Base-by-base conservation (phyloP, 2,329 filamentous ascomycete genomes). In the Rhinocladiella mackenziei region DNA sequence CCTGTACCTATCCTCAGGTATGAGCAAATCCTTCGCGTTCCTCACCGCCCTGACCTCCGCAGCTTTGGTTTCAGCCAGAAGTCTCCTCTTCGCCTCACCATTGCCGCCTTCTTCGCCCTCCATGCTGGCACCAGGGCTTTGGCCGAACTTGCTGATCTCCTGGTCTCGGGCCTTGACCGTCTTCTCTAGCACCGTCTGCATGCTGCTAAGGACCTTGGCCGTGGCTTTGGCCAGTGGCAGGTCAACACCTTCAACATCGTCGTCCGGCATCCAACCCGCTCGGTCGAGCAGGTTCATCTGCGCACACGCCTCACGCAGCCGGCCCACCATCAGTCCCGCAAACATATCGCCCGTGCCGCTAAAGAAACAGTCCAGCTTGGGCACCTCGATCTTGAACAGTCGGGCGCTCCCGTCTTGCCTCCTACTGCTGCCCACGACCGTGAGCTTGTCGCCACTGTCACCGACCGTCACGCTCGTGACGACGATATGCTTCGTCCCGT, bases 341-440 rank as follows among this genome's bases (percentile, higher is more conserved):
- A 98, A 97, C 91, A 98, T 96, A 70, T 98, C 92, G 34, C 92
- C 92, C 0, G 94, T 97, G 29, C 92, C 92, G 58, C 85, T 89
- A 68, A 97, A 98, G 73, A 92, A 95, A 67, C 89, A 86, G 61
- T 95, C 86, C 48, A 96, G 82, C 19, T 84, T 79, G 0, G 91
- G 89, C 44, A 96, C 87, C 43, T 85, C 80, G 59, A 97, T 83
- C 59, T 84, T 82, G 73, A 97, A 98, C 39, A 91, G 76, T n/a
- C 92, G 83, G 0, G 91, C 81, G 30, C 73, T 73, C 53, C 80
- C 77, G 41, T 57, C 51, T 14, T 28, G 34, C 18, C 36, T 42
- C 38, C 31, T 48, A 14, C 40, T 54, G 43, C 45, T 51, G 3
- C 55, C 55, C 18, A 56, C 53, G 13, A 57, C 55, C 4, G 44